Evolutionary conservation across 305 asterid species (phyloP).

Genomic region (Fraxinus baroniana): DNA sequence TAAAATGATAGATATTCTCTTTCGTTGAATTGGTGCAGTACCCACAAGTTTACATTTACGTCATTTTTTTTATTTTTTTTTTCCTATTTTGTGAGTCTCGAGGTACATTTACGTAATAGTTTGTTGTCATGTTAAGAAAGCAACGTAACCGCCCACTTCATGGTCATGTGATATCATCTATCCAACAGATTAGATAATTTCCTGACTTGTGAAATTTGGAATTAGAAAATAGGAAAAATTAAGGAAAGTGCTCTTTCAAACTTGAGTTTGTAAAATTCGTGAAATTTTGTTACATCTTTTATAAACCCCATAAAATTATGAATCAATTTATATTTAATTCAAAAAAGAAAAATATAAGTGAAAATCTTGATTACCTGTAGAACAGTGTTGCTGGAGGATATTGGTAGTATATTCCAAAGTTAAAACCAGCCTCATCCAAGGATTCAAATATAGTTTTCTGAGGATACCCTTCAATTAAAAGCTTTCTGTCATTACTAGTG

Average conservation of each 20-base stretch:
- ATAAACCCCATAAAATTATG: neutral
- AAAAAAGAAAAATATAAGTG: neutral
- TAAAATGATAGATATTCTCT: too few species aligned
- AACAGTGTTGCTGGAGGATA: slow-evolving; percentile 64
- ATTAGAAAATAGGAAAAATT: neutral
- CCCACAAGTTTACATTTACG: too few species aligned
- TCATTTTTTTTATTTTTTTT: too few species aligned
- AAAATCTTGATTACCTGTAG: slow-evolving; percentile 38
- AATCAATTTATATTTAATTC: neutral
- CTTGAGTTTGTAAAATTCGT: neutral
- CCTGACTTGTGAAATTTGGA: neutral
- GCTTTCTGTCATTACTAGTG: slow-evolving; percentile 35
- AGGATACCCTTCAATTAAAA: slow-evolving; percentile 52
- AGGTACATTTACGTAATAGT: neutral
- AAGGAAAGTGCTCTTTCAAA: neutral
- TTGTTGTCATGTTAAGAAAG: neutral
- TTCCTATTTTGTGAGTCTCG: too few species aligned
- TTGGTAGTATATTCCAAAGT: slow-evolving; percentile 62
- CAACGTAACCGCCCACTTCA: neutral
- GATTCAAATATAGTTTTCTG: slow-evolving; percentile 75
- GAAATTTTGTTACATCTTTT: neutral
- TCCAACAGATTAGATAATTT: neutral
- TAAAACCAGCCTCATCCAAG: slow-evolving; percentile 43
- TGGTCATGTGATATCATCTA: neutral
- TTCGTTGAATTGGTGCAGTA: too few species aligned